A percentile compares a stretch with the other conserved stretches of the same genome.
phyloP scores from a whole-genome alignment of 768 basidiomycete species.

The Podaxis sp. region DNA sequence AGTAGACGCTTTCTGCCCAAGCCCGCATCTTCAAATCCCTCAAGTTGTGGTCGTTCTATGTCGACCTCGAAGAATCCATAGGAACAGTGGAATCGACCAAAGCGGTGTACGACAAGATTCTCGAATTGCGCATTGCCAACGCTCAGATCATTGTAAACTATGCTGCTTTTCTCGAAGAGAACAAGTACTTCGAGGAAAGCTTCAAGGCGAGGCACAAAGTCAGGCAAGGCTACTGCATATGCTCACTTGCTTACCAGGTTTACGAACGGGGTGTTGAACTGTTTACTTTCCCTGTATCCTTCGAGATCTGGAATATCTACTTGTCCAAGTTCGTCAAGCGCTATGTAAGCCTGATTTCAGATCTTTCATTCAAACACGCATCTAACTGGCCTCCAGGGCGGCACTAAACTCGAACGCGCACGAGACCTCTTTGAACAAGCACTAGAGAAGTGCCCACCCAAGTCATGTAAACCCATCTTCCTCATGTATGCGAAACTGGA shows the following conservation, averaged over 20 bases:
- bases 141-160: slow-evolving; percentile 98
- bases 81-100: slow-evolving; percentile 92
- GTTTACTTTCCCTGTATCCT: slow-evolving; percentile 97
- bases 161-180: slow-evolving; percentile 95
- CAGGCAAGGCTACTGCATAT: background rate
- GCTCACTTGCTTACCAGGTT: slow-evolving; percentile 46
- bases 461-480: slow-evolving; percentile 93
- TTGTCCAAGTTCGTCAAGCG: slow-evolving; percentile 95
- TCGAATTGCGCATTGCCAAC: slow-evolving; percentile 96
- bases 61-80: slow-evolving; percentile 96
- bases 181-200: slow-evolving; percentile 97
- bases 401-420: slow-evolving; percentile 92
- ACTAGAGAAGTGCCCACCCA: slow-evolving; percentile 92
- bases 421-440: slow-evolving; percentile 98
- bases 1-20: slow-evolving; percentile 80
- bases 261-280: slow-evolving; percentile 97
- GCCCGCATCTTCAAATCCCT: slow-evolving; percentile 93
- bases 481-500: slow-evolving; percentile 96
- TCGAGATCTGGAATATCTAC: slow-evolving; percentile 99
- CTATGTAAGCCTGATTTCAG: slow-evolving; percentile 53
- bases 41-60: slow-evolving; percentile 98
- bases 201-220: slow-evolving; percentile 67
- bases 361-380: slow-evolving; percentile 5
- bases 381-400: slow-evolving; percentile 54
- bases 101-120: slow-evolving; percentile 91